Conservation (phyloP, 345 rosid species). For the Eutrema japonicum region DNA sequence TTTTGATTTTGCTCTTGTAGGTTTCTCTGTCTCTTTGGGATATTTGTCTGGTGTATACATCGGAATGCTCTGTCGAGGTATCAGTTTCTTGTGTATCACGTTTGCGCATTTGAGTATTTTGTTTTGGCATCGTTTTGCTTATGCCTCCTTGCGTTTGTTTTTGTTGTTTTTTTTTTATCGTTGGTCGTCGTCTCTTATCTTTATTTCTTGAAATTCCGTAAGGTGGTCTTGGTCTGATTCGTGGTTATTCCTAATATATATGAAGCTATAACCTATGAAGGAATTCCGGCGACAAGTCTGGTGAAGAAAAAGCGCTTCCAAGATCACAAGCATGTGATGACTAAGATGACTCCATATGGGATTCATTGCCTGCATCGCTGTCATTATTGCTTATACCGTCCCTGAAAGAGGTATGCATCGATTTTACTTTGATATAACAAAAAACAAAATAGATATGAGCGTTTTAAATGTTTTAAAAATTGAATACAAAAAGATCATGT, state of each 20-base stretch:
- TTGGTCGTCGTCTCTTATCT: no score
- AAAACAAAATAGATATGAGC: neutral
- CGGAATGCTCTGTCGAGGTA: no score
- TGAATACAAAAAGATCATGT: neutral
- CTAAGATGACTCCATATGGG: constrained; percentile 68
- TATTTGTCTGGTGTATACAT: no score
- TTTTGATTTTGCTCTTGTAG: no score
- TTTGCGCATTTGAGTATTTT: no score
- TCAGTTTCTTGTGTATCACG: no score
- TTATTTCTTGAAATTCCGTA: no score
- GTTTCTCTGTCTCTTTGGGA: no score
- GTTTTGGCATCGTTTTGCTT: no score
- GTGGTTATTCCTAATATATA: constrained; percentile 27
- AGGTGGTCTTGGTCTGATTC: no score
- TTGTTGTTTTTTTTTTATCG: no score
- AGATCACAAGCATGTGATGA: constrained; percentile 60
- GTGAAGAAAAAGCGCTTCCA: constrained; percentile 53
- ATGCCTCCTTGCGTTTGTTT: no score
- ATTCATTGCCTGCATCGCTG: constrained; percentile 65
- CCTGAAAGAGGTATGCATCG: constrained; percentile 67
- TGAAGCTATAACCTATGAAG: constrained; percentile 41
- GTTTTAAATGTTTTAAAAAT: neutral
- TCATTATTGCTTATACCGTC: constrained; percentile 83
- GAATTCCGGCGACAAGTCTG: constrained; percentile 58
- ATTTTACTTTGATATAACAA: neutral